Evolutionary conservation across 2,329 filamentous ascomycete genomes (phyloP).

Genomic region (Aspergillus pseudotamarii): DNA sequence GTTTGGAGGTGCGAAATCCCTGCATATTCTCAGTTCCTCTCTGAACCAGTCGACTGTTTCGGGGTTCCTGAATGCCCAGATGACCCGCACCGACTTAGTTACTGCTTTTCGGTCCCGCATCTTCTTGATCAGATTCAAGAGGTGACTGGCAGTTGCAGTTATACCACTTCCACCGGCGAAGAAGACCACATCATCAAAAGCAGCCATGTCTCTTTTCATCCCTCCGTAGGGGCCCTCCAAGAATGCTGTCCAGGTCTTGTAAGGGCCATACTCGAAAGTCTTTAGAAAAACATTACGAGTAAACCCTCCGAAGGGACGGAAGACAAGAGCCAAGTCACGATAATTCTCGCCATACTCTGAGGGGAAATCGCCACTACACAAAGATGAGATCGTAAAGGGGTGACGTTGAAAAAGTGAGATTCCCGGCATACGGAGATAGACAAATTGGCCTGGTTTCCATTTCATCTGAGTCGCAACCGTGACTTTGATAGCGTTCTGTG

Average conservation of each 20-base stretch:
- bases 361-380: slow-evolving; percentile 91
- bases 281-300: slow-evolving; percentile 82
- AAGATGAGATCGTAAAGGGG: slow-evolving; percentile 89
- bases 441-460: slow-evolving; percentile 92
- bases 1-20: slow-evolving; percentile 84
- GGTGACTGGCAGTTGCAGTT: slow-evolving; percentile 87
- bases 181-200: slow-evolving; percentile 90
- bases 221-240: slow-evolving; percentile 94
- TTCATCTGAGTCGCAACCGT: slow-evolving; percentile 91
- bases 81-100: slow-evolving; percentile 83
- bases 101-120: slow-evolving; percentile 95
- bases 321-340: slow-evolving; percentile 86
- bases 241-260: slow-evolving; percentile 89
- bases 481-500: slow-evolving; percentile 93
- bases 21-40: slow-evolving; percentile 88
- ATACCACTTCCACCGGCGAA: slow-evolving; percentile 95
- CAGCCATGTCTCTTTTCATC: slow-evolving; percentile 84
- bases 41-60: slow-evolving; percentile 98
- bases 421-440: slow-evolving; percentile 91
- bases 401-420: slow-evolving; percentile 91
- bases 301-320: slow-evolving; percentile 89
- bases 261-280: slow-evolving; percentile 81
- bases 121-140: slow-evolving; percentile 91
- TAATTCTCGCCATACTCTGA: slow-evolving; percentile 88
- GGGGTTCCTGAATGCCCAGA: slow-evolving; percentile 90